phyloP scores from a whole-genome alignment of 495 filamentous ascomycete species.

The Diplogelasinospora grovesii region DNA sequence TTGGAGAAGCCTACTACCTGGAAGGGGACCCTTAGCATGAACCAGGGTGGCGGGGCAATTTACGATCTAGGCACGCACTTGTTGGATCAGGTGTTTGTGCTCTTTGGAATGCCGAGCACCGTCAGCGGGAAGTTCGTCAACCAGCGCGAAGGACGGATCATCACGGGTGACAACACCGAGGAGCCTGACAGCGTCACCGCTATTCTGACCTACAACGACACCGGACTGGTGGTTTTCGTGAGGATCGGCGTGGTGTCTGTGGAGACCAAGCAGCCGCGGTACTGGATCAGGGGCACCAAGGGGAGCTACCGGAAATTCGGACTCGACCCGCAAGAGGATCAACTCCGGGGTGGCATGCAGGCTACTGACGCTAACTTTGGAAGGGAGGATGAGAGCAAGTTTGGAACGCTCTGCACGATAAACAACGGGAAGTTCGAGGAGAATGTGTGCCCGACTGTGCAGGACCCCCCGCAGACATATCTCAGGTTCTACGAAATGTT shows the following conservation, averaged over 20 bases:
- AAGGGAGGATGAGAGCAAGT: constrained; percentile 45
- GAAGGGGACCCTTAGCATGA: constrained; percentile 57
- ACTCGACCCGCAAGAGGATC: constrained; percentile 76
- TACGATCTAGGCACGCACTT: constrained; percentile 84
- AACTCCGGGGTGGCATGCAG: constrained; percentile 62
- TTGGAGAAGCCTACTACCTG: constrained; percentile 53
- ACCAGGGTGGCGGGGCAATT: constrained; percentile 62
- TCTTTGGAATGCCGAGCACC: constrained; percentile 68
- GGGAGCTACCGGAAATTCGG: constrained; percentile 77
- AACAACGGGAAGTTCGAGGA: constrained; percentile 28
- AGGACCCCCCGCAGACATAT: constrained; percentile 69
- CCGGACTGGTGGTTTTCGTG: constrained; percentile 53
- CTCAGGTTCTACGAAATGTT: constrained; percentile 65
- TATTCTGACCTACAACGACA: constrained; percentile 57
- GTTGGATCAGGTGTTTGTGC: constrained; percentile 69
- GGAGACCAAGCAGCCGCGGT: constrained; percentile 65
- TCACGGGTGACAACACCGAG: constrained; percentile 36
- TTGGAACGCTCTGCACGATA: constrained; percentile 36
- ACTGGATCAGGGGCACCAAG: constrained; percentile 74
- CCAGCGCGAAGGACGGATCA: constrained; percentile 47
- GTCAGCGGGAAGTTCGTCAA: constrained; percentile 64
- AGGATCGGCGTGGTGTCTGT: constrained; percentile 65
- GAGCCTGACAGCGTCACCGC: constrained; percentile 66
- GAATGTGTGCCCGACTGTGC: constrained; percentile 50
- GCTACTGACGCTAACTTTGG: constrained; percentile 62